Base-by-base conservation (phyloP, 2,329 filamentous ascomycete genomes). In the Celoporthe dispersa region DNA sequence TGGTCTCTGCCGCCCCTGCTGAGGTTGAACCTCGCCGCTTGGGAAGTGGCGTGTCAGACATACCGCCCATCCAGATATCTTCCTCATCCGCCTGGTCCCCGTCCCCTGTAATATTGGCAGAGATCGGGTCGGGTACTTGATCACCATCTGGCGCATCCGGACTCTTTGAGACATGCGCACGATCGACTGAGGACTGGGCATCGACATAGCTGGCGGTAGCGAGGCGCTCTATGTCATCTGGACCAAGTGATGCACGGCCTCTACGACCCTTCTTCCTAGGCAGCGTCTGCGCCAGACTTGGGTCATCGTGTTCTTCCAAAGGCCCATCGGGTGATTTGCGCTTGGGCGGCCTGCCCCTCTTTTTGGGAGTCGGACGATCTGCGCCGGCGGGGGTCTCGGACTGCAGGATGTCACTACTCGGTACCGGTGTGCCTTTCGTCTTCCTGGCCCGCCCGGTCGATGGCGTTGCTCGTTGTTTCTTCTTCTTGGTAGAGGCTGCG, bases 401-500 rank as follows among this genome's bases (percentile, higher is more conserved):
- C 51, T 63, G 70, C 22, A 70, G 57, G 25, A 64, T 53, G 51
- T 72, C 68, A 57, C 68, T 70, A 55, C 68, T 70, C n/a, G 68
- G 55, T 4, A 55, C 65, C 6, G 61, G 55, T 4, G 70, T 70
- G 25, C 33, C 61, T 64, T 67, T 67, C 22, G 16, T 61, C 51
- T 61, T 62, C 65, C 73, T 75, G 14, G 81, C 76, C 1, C 77
- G 79, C 64, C 78, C 80, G 65, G 75, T 77, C 25, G 81, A 78
- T 4, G 85, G 85, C 1, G 85, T 86, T 14, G 78, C 82, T 9
- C 83, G 81, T 70, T 82, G 81, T 70, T 82, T 81, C 74, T 84
- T 81, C 74, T 84, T 86, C 3, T 77, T 80, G 16, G 79, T 78
- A 39, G 74, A 67, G 0, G 85, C 83, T 72, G 83, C 80, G 1